Evolutionary conservation across 306 rosid species (phyloP).

Genomic region (Citrullus amarus): DNA sequence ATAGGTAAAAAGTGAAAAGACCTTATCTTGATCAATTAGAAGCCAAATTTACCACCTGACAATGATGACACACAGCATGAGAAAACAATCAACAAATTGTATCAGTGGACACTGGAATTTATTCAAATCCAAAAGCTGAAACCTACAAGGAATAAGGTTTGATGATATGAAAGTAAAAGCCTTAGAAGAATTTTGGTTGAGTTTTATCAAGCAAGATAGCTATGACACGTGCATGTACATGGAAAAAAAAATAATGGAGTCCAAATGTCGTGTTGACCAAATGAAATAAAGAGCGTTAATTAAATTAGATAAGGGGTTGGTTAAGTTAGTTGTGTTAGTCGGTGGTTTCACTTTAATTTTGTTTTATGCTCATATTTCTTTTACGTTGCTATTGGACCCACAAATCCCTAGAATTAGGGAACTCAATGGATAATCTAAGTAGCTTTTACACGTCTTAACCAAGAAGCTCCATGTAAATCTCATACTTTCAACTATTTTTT

Average conservation of each 20-base stretch:
- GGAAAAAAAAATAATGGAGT: neutral
- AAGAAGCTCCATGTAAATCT: neutral
- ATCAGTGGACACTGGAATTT: slow-evolving; percentile 5
- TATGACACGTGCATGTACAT: neutral
- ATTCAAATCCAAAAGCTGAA: neutral
- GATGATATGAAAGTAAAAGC: neutral
- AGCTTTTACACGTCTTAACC: neutral
- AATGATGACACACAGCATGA: neutral
- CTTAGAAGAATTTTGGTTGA: neutral
- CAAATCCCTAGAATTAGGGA: neutral
- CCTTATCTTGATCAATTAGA: neutral
- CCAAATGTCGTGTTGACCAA: neutral
- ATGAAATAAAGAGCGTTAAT: neutral
- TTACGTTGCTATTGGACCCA: neutral
- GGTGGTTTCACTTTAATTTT: neutral
- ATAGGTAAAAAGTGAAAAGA: neutral
- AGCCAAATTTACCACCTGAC: neutral
- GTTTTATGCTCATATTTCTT: neutral
- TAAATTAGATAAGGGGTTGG: slow-evolving; percentile 1
- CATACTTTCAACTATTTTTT: neutral
- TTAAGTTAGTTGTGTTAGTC: neutral
- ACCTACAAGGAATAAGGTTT: neutral
- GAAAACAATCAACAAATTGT: slow-evolving; percentile 11
- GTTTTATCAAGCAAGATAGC: neutral
- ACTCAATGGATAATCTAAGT: neutral